Base-by-base conservation (phyloP, 441 rosid species). In the Rhodomyrtus psidioides region DNA sequence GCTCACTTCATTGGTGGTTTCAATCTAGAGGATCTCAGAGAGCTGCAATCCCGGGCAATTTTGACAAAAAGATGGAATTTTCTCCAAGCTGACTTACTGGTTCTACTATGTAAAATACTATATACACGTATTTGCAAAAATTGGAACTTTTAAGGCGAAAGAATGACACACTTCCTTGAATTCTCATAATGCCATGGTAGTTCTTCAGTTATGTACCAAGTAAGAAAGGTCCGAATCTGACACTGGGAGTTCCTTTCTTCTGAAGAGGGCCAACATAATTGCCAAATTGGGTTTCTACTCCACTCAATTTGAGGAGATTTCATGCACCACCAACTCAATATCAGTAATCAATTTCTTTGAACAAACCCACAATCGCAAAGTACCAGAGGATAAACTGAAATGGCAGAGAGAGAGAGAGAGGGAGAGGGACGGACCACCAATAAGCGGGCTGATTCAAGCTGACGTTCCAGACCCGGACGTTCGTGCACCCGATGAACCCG, bases 371-470 rank as follows among this genome's bases (percentile, higher is more conserved):
- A 62, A 10, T 4, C 75, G 44, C 0, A 0, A 30, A 30, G 9
- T 39, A 28, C 5, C 5, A 13, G 42, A 12, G 27, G 4, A 14
- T 23, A 4, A n/a, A 34, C 10, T 9, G 53, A 10, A 42, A 2
- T 51, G 10, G 14, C 23, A 42, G 26, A 28, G 28, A 46, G 44
- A 21, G 12, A 54, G 19, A 42, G 14, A 16, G 3, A 14, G 27
- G 6, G 4, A 42, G 49, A 42, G 16, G 6, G 39, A 89, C 95
- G 88, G 34, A 97, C 99, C 99, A 95, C 98, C 98, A 96, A 86
- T 95, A 97, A 55, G 98, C 98, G 34, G 98, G 98, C 85, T 93
- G 90, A 3, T 82, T 92, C 21, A 97, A 83, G 19, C 83, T 89
- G 75, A 95, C 88, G 86, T 95, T 93, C 96, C 94, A 94, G 89